Base-by-base conservation (phyloP, 106 monocot genomes). In the Dioscorea zingiberensis region DNA sequence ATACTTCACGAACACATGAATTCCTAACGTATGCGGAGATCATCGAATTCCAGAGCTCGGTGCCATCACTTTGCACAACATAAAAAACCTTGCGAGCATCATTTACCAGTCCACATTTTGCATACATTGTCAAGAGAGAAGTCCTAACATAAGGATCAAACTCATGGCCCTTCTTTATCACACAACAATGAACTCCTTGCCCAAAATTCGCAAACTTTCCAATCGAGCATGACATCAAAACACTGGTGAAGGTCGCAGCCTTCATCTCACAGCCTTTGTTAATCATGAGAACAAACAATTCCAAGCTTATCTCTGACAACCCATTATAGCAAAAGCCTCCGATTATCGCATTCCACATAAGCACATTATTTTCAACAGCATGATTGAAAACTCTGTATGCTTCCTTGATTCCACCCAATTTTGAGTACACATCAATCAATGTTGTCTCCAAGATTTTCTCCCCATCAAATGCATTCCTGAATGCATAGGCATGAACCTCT, bases 1-100 rank as follows among this genome's bases (percentile, higher is more conserved):
- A 45, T 7, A 78, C 78, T 47, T 78, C 70, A 3, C 13, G n/a
- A 7, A 63, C 22, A 59, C 12, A 29, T 27, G 21, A 59, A 21
- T 60, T 75, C 8, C 44, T 18, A 54, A 58, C n/a, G 71, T 32
- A 79, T 1, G 68, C 78, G 0, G 83, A 74, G n/a, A 74, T 44
- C 63, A 83, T 75, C 0, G 83, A 69, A 59, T 84, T 84, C 79
- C 79, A 84, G 4, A 76, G 64, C 54, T 65, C 79, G 4, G 69
- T 69, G 21, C 22, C 59, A 57, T 76, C 73, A 4, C 38, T 32
- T 1, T 32, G 4, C n/a, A 44, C 47, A 25, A 28, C 26, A 23
- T 65, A 7, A 25, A 79, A 79, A 13, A 79, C 68, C 32, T 16
- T 49, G 30, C 47, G 21, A 55, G 72, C 67, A 54, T 59, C 71